A percentile compares a stretch with the other conserved stretches of the same genome.
phyloP scores from a whole-genome alignment of 345 rosid genomes.

The Euclidium syriacum region DNA sequence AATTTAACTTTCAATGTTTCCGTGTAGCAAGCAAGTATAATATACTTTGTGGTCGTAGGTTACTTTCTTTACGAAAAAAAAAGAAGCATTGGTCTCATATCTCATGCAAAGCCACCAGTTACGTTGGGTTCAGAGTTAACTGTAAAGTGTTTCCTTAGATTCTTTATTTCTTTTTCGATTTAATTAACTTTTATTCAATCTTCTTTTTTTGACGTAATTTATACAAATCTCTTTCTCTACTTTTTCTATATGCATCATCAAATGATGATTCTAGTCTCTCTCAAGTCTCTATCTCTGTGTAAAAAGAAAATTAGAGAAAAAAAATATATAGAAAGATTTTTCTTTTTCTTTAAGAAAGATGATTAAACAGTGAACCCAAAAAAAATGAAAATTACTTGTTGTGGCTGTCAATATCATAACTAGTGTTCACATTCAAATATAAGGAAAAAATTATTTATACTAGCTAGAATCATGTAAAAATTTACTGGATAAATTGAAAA shows the following conservation, averaged over 20 bases:
- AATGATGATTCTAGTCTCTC: conserved; percentile 20
- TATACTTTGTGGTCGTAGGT: conserved; percentile 22
- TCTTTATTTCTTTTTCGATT: conserved; percentile 11
- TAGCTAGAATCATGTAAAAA: background rate
- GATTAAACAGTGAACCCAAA: conserved; percentile 11
- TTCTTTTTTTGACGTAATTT: background rate
- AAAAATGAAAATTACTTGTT: background rate
- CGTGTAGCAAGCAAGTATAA: conserved; percentile 29
- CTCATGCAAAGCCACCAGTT: conserved; percentile 30
- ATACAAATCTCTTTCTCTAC: background rate
- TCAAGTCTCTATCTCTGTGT: conserved; percentile 11
- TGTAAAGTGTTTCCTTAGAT: conserved; percentile 17
- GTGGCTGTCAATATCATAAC: conserved; percentile 18
- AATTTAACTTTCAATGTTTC: conserved; percentile 17
- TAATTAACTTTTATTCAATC: no score
- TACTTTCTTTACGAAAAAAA: conserved; percentile 26
- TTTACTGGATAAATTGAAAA: background rate
- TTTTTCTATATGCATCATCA: background rate
- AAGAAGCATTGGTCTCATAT: conserved; percentile 20
- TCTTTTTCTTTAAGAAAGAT: conserved; percentile 18
- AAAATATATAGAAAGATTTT: background rate
- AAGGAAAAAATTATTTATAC: no score
- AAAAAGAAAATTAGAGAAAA: background rate
- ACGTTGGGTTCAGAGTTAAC: conserved; percentile 27
- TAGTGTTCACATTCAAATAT: background rate